A percentile compares a stretch with the other conserved stretches of the same genome.
Evolutionary conservation across 768 basidiomycete genomes (phyloP).

Genomic region (Tephrocybe sp.): DNA sequence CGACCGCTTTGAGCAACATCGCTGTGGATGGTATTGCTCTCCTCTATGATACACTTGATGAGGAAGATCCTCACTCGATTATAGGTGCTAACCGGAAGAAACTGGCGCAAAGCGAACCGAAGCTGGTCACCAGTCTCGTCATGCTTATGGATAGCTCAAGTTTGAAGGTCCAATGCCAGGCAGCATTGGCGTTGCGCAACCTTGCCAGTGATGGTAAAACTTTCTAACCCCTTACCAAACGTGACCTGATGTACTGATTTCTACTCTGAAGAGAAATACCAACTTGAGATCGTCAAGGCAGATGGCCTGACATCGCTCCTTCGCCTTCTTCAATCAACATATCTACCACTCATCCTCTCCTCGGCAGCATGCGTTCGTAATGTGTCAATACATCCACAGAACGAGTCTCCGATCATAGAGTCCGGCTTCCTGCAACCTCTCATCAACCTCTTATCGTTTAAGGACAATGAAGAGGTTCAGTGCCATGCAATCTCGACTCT

Average conservation of each 20-base stretch:
- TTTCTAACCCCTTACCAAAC: background rate
- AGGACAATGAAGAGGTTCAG: conserved; percentile 99
- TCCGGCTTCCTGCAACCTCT: conserved; percentile 95
- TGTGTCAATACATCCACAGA: conserved; percentile 96
- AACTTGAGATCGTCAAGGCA: conserved; percentile 95
- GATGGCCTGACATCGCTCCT: conserved; percentile 90
- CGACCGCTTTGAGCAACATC: conserved; percentile 96
- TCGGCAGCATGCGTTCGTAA: conserved; percentile 98
- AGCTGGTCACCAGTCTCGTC: conserved; percentile 90
- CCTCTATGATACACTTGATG: background rate
- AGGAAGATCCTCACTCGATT: background rate
- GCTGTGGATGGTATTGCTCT: conserved; percentile 79
- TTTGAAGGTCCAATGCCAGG: conserved; percentile 98
- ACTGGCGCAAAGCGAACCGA: conserved; percentile 90
- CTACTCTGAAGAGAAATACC: conserved; percentile 81
- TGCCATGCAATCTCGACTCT: conserved; percentile 98
- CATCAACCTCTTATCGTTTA: conserved; percentile 94
- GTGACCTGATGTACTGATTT: background rate
- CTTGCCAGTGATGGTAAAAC: conserved; percentile 90
- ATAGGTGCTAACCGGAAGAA: conserved; percentile 88
- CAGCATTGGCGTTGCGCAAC: conserved; percentile 93
- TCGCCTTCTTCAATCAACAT: conserved; percentile 92
- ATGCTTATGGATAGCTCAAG: conserved; percentile 96
- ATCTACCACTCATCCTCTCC: conserved; percentile 95
- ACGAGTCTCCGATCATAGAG: conserved; percentile 99